Evolutionary conservation across 495 filamentous ascomycete species (phyloP).

Genomic region (Immersiella caudata): DNA sequence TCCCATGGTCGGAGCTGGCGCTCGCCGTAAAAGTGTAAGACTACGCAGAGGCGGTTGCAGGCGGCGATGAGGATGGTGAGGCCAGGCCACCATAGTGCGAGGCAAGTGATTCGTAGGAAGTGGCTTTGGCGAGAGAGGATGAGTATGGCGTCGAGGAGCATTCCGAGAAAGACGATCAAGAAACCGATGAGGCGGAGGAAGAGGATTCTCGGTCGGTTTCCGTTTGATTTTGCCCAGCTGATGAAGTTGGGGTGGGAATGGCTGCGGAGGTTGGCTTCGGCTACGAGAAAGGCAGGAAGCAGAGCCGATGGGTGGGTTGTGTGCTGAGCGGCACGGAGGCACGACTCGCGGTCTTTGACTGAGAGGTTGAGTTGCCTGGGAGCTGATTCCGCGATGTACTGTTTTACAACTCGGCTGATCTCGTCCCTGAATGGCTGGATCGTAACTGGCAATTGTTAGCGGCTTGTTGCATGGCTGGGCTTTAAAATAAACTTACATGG

Average conservation of each 20-base stretch:
- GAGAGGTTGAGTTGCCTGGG: slow-evolving; percentile 66
- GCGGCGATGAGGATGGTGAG: slow-evolving; percentile 62
- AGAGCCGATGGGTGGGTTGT: slow-evolving; percentile 75
- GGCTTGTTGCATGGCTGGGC: no score
- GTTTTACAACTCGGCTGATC: slow-evolving; percentile 60
- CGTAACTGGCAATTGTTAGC: slow-evolving; percentile 53
- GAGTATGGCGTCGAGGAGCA: slow-evolving; percentile 57
- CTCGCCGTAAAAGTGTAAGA: slow-evolving; percentile 58
- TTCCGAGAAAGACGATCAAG: slow-evolving; percentile 50
- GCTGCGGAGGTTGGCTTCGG: slow-evolving; percentile 54
- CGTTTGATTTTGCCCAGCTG: slow-evolving; percentile 67
- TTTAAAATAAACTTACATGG: slow-evolving; percentile 42
- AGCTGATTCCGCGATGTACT: slow-evolving; percentile 63
- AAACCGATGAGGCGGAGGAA: slow-evolving; percentile 62
- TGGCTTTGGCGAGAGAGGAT: slow-evolving; percentile 57
- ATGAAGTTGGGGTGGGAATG: slow-evolving; percentile 43
- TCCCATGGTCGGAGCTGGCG: slow-evolving; percentile 74
- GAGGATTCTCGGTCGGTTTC: slow-evolving; percentile 58
- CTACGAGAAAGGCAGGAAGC: slow-evolving; percentile 51
- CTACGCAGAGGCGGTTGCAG: slow-evolving; percentile 65
- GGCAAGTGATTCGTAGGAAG: slow-evolving; percentile 57
- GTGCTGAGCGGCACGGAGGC: slow-evolving; percentile 64
- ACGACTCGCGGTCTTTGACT: slow-evolving; percentile 56
- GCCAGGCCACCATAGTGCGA: slow-evolving; percentile 62
- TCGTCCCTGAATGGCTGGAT: slow-evolving; percentile 72